Evolutionary conservation across 805 yeast genomes (phyloP), one percentile per base, ranked within the genome.

Genomic region (Lipomyces anomalus): DNA sequence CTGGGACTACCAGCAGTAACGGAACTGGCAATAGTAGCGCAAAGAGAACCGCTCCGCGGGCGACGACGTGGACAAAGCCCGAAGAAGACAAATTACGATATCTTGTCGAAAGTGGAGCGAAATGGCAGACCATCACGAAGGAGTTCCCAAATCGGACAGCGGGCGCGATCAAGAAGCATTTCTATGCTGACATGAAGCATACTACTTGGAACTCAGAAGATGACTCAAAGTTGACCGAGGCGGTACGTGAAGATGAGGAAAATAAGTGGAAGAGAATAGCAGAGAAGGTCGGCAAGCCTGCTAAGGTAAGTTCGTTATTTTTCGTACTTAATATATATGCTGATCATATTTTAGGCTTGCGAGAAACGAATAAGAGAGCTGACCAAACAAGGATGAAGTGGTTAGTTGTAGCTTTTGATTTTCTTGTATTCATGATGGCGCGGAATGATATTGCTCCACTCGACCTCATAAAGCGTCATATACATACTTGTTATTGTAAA

Each of bases 101-200:
- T 6, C 47, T 59, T 13, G 61, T 59, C 7, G 56, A 54, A 34
- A 29, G 42, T 7, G 61, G 61, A 11, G 49, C 52, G 20, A 58
- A 58, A 29, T 59, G 62, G 62, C 53, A 53, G 24, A 52, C 51
- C 3, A 59, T 59, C 20, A 55, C 55, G 11, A 43, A 48, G 7
- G 60, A 55, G 23, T 59, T 59, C 35, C 62, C 62, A 6, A 52
- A 58, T 35, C 51, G 62, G 11, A 57, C 62, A 1, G 59, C 62
- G 3, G 62, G 61, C 17, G 62, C 62, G 9, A 58, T 59, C 43
- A 59, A 59, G 37, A 59, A 59, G 55, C 62, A 59, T 32, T 59
- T 52, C 41, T 59, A 59, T 41, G 62, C 62, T n/a, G 61, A 59
- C 37, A 59, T 59, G 62, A 58, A 58, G 43, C 57, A 58, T 38